Conservation (phyloP, 306 rosid genomes). For the Myrica gale region DNA sequence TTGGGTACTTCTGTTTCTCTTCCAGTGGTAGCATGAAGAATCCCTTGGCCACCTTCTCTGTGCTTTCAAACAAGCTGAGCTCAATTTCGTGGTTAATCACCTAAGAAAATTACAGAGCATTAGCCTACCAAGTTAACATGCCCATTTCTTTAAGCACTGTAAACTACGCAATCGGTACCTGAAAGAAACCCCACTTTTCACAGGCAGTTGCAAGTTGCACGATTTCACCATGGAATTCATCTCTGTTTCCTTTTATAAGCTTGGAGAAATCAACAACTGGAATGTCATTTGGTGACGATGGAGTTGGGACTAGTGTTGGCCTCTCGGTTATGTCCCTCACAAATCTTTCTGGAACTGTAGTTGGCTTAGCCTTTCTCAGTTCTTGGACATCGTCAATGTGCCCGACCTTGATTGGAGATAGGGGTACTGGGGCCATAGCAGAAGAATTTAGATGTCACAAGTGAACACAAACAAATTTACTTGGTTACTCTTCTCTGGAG, state of each 20-base stretch:
- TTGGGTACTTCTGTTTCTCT: constrained; percentile 79
- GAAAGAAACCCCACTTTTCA: constrained; percentile 91
- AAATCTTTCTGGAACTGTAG: constrained; percentile 78
- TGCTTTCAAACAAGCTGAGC: constrained; percentile 53
- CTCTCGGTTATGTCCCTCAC: constrained; percentile 71
- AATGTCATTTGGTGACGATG: constrained; percentile 41
- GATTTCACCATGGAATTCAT: constrained; percentile 44
- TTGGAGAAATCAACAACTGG: constrained; percentile 73
- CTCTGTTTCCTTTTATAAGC: constrained; percentile 50
- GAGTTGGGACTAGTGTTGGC: constrained; percentile 44
- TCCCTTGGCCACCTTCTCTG: constrained; percentile 61
- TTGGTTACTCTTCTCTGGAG: constrained; percentile 23
- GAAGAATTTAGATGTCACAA: constrained; percentile 9
- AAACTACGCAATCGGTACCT: constrained; percentile 44
- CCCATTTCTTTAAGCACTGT: background rate
- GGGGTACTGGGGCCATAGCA: constrained; percentile 71
- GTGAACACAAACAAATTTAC: constrained; percentile 11
- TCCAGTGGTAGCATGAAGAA: constrained; percentile 91
- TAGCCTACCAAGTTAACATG: constrained; percentile 23
- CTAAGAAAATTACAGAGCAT: constrained; percentile 33
- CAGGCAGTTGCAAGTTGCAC: constrained; percentile 65
- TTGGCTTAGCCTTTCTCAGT: constrained; percentile 62
- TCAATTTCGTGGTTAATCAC: constrained; percentile 81
- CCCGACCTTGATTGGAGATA: constrained; percentile 57
- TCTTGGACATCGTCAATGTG: constrained; percentile 97